A percentile compares a stretch with the other conserved stretches of the same genome.
Evolutionary conservation across 306 rosid genomes (phyloP).

Genomic region (Cucumis sativus): Cucumber_9930_V3 NC_026659.2:9994501-9995000

Average conservation of each 20-base stretch:
- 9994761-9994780: constrained; percentile 9
- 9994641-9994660: constrained; percentile 9
- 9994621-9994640: constrained; percentile 9
- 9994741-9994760: background rate
- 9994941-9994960: background rate
- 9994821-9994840: constrained; percentile 52
- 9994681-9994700: background rate
- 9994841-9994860: constrained; percentile 48
- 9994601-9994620: constrained; percentile 12
- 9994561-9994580: constrained; percentile 51
- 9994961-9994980: constrained; percentile 4
- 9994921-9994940: constrained; percentile 20
- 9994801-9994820: constrained; percentile 51
- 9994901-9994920: constrained; percentile 14
- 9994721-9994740: too few relatives aligned
- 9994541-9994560: constrained; percentile 26
- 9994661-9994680: background rate
- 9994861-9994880: constrained; percentile 22
- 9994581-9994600: constrained; percentile 62
- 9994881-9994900: constrained; percentile 23
- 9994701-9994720: background rate
- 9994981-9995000: background rate
- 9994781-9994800: constrained; percentile 69
- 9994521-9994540: constrained; percentile 26
- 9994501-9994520: constrained; percentile 47